phyloP scores from a whole-genome alignment of 2,329 filamentous ascomycete species.

The Exserohilum turcica region DNA sequence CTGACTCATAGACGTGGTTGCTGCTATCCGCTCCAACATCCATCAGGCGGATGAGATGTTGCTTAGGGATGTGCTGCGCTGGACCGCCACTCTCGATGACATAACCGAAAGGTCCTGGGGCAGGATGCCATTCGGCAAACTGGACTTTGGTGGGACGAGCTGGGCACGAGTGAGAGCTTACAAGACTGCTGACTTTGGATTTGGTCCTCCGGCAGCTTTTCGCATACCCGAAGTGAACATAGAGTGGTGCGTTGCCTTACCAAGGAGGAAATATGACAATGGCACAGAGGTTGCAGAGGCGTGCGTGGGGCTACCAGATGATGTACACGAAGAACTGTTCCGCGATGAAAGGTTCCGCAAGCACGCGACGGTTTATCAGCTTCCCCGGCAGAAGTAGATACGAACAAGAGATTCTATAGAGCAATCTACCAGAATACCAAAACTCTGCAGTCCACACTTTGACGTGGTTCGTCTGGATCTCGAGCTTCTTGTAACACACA shows the following conservation, averaged over 20 bases:
- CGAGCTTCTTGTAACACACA: conserved; percentile 1
- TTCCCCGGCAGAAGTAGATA: background rate
- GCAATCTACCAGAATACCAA: conserved; percentile 2
- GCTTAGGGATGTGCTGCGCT: conserved; percentile 2
- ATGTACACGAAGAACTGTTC: conserved; percentile 3
- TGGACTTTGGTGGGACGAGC: conserved; percentile 4
- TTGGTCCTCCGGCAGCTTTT: conserved; percentile 2
- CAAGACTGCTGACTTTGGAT: conserved; percentile 5
- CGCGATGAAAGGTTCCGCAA: background rate
- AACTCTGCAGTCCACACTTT: conserved; percentile 4
- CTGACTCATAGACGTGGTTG: conserved; percentile 3
- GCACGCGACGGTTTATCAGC: conserved; percentile 2
- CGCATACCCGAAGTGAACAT: conserved; percentile 2
- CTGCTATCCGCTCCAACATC: conserved; percentile 4
- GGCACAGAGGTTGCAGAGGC: conserved; percentile 1
- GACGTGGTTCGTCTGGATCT: conserved; percentile 1
- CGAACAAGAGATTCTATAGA: background rate
- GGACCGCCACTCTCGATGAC: conserved; percentile 1
- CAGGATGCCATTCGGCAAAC: conserved; percentile 3
- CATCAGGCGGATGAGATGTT: conserved; percentile 5
- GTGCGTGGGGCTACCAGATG: conserved; percentile 3
- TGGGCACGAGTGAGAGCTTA: conserved; percentile 4
- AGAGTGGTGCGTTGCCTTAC: conserved; percentile 3
- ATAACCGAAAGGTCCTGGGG: conserved; percentile 4
- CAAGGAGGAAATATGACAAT: conserved; percentile 4